Evolutionary conservation across 192 early-diverging fungal species (phyloP), one percentile per base, ranked within the genome.

Genomic region (Gryganskiella cystojenkinii): DNA sequence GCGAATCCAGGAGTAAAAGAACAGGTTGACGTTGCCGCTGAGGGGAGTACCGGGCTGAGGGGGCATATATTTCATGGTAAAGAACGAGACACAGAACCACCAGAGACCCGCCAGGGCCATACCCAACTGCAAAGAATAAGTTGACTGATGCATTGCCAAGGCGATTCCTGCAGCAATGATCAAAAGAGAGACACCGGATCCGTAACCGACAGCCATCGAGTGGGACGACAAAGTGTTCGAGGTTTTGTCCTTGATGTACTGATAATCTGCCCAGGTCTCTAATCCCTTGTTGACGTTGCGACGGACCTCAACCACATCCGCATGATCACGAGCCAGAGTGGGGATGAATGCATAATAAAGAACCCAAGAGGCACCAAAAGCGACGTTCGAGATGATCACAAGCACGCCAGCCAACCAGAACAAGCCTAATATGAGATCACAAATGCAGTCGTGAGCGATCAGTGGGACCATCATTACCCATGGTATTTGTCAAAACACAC

Each of bases 261-360:
- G 58, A 15, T 78, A 69, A 52, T 78, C 74, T 2, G 60, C 17
- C 43, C 53, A 69, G 40, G 59, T 59, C 19, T 81, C 70, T 0
- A 61, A 15, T 45, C 67, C 71, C 9, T 14, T 13, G 4, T 14
- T 10, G 27, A 69, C 61, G 20, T 64, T 69, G 9, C 40, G 46
- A 17, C 33, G 51, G 22, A 31, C 50, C 13, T 73, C 61, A 3
- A 71, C 56, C 31, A 84, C 80, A 11, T 66, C 14, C 27, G 84
- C 75, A n/a, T 82, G 82, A 34, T 75, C 69, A 31, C 81, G 79
- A 8, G 75, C 50, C 19, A 83, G 42, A n/a, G 74, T 76, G 8
- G 86, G 87, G 66, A 88, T 70, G 61, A 86, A 88, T 28, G 83
- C 82, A 4, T 85, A 80, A 40, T 83, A 88, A 33, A 88, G 76